A percentile compares a stretch with the other conserved stretches of the same genome.
phyloP scores from a whole-genome alignment of 257 asterid species.

The Jacaranda copaia region DNA sequence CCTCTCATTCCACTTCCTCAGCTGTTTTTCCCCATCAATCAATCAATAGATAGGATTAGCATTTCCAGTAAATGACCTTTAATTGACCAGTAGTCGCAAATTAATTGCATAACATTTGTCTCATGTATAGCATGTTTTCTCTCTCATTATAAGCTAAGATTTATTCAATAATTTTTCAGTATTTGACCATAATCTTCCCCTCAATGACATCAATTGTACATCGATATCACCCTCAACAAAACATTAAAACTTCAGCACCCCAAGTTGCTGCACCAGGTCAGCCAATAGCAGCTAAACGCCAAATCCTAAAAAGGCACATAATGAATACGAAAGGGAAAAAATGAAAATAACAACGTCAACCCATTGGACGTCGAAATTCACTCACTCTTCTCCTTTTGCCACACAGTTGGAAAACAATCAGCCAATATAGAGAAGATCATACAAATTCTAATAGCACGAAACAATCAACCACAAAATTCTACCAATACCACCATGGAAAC shows the following conservation, averaged over 20 bases:
- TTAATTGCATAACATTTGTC: background rate
- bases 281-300: background rate
- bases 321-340: background rate
- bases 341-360: background rate
- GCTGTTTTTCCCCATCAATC: constrained; percentile 47
- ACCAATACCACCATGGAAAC: background rate
- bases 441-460: background rate
- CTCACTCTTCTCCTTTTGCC: background rate
- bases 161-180: background rate
- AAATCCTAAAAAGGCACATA: background rate
- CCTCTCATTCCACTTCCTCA: constrained; percentile 97
- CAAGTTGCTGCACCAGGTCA: constrained; percentile 2
- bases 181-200: background rate
- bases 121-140: background rate
- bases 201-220: background rate
- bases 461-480: constrained; percentile 12
- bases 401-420: background rate
- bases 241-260: background rate
- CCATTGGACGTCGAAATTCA: background rate
- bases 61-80: background rate
- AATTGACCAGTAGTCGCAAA: background rate
- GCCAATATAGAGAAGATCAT: background rate
- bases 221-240: background rate
- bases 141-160: background rate
- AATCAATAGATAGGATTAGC: background rate